These are phyloP conservation scores for Diplogelasinospora grovesii DNA, from an alignment of 495 filamentous ascomycete species.

Conservation along the genomic window DNA sequence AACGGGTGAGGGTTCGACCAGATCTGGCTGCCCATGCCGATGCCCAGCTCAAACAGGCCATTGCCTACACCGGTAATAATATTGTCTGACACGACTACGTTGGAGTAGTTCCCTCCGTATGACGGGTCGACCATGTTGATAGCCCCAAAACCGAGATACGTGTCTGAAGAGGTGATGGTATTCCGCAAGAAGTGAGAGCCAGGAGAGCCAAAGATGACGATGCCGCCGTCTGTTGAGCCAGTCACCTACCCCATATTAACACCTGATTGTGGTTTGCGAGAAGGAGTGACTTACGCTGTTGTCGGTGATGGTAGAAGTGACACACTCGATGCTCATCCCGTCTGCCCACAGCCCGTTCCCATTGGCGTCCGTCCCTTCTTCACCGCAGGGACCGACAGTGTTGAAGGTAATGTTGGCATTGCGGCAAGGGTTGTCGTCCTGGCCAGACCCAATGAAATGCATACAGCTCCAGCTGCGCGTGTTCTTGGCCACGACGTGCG, in stretches of 20 bases:
- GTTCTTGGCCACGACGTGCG: conserved; percentile 4
- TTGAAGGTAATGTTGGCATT: conserved; percentile 9
- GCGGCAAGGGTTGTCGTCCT: conserved; percentile 4
- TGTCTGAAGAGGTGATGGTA: conserved; percentile 10
- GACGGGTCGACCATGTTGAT: conserved; percentile 14
- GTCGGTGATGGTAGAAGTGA: conserved; percentile 1
- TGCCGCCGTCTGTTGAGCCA: conserved; percentile 13
- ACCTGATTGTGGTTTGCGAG: background rate
- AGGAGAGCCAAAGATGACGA: conserved; percentile 14
- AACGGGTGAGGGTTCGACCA: conserved; percentile 7
- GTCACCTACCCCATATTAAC: conserved; percentile 6
- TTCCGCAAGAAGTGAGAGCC: conserved; percentile 7
- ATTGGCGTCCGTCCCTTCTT: conserved; percentile 6
- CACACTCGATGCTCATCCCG: conserved; percentile 13
- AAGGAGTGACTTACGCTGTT: conserved; percentile 6
- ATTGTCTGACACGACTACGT: conserved; percentile 10
- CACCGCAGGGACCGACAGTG: conserved; percentile 9
- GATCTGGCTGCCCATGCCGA: conserved; percentile 11
- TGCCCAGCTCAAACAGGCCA: conserved; percentile 10
- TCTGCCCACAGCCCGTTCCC: conserved; percentile 12
- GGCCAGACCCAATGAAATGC: conserved; percentile 9
- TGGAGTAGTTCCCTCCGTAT: conserved; percentile 9
- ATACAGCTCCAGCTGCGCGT: conserved; percentile 16
- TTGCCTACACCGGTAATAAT: conserved; percentile 3
- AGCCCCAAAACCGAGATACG: conserved; percentile 8